Conservation (phyloP, 1,139 yeast genomes). For the Magnusiomyces suaveolens region DNA sequence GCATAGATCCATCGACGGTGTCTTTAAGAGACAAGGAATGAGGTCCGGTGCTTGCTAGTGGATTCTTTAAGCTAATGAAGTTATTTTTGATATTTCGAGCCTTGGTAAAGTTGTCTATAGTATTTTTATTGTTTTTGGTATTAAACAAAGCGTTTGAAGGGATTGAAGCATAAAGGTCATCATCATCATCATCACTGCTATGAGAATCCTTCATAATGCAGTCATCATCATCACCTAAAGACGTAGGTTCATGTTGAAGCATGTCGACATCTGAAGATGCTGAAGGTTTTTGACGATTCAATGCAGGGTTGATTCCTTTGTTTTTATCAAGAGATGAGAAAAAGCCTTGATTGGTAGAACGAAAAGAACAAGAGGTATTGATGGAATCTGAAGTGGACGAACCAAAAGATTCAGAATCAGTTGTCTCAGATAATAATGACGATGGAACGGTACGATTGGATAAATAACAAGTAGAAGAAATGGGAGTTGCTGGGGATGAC, state of each 20-base stretch:
- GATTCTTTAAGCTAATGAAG: background rate
- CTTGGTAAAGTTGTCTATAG: background rate
- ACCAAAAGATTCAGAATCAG: too few relatives aligned
- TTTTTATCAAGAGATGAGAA: background rate
- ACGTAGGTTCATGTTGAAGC: too few relatives aligned
- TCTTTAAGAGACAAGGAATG: background rate
- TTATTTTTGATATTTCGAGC: background rate
- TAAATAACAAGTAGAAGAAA: constrained; percentile 7
- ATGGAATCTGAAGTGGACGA: too few relatives aligned
- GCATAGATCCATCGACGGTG: constrained; percentile 3
- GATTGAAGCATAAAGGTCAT: background rate
- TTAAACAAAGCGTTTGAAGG: background rate
- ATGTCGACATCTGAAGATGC: constrained; percentile 3
- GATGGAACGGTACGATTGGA: too few relatives aligned
- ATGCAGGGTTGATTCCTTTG: background rate
- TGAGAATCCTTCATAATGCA: background rate
- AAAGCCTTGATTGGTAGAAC: constrained; percentile 4
- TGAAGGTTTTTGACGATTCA: background rate
- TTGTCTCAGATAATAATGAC: background rate
- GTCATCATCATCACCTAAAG: constrained; percentile 1
- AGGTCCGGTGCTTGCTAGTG: background rate
- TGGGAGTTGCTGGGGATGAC: constrained; percentile 15
- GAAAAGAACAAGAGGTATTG: too few relatives aligned
- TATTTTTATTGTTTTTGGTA: background rate
- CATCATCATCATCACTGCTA: background rate